Evolutionary conservation across 2,329 filamentous ascomycete species (phyloP).

Genomic region (Trichoderma lentiforme): DNA sequence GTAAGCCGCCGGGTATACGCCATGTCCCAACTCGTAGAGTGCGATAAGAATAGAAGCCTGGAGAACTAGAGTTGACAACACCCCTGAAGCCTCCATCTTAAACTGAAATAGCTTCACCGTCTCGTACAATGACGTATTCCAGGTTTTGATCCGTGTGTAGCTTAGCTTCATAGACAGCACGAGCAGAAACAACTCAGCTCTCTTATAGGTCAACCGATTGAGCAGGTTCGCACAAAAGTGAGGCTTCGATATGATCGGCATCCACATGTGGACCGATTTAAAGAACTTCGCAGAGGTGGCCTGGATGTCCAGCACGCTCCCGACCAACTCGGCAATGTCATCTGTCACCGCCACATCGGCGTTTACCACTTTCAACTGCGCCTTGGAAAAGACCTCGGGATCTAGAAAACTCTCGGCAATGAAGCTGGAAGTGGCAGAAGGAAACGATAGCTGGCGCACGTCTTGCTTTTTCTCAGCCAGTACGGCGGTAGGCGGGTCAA

Average conservation of each 20-base stretch:
- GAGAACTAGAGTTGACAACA: conserved; percentile 2
- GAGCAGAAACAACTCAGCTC: conserved; percentile 8
- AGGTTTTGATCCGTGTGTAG: not conserved
- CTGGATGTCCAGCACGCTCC: conserved; percentile 10
- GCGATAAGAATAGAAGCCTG: conserved; percentile 11
- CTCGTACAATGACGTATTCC: not conserved
- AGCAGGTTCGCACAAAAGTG: not conserved
- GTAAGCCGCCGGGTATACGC: conserved; percentile 5
- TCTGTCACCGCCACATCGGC: not conserved
- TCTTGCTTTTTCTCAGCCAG: not conserved
- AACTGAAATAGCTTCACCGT: conserved; percentile 6
- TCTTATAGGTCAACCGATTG: conserved; percentile 2
- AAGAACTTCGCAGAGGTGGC: conserved; percentile 1
- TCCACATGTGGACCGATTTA: conserved; percentile 6
- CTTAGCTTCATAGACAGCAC: conserved; percentile 14
- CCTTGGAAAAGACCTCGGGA: conserved; percentile 13
- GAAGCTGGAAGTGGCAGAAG: not conserved
- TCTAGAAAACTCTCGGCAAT: conserved; percentile 16
- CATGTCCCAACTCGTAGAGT: conserved; percentile 11
- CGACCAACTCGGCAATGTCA: not conserved
- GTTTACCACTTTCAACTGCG: conserved; percentile 9
- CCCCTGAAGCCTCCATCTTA: conserved; percentile 4
- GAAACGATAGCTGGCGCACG: not conserved
- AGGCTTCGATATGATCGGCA: conserved; percentile 11
- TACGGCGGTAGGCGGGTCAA: not conserved